Base-by-base conservation (phyloP, 345 rosid species). In the Cardamine resedifolia region DNA sequence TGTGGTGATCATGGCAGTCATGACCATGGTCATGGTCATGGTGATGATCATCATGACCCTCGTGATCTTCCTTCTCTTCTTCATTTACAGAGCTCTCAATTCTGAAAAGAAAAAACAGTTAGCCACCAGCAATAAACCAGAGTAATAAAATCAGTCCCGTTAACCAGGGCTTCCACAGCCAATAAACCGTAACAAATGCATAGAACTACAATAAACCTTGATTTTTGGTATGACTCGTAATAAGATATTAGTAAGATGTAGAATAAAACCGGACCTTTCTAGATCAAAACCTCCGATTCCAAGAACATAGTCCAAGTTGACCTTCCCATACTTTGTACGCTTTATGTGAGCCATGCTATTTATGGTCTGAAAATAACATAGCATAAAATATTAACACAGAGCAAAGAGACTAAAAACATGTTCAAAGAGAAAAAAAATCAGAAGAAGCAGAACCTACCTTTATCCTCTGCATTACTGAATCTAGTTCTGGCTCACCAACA, bases 231-330 rank as follows among this genome's bases (percentile, higher is more conserved):
- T 55, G 58, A 73, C 58, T 72, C 14, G 41, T 64, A 56, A 44
- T 31, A 73, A 18, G 58, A 64, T 6, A 34, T 58, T 10, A 30
- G 58, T 33, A 31, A 31, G 58, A 34, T n/a, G 16, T 34, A 34
- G 18, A 12, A 57, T 16, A 45, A 20, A 77, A 81, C 21, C 48
- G 10, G 39, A 94, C 96, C 97, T 88, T 81, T 89, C 98, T 71
- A 94, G 78, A 85, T 94, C 96, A 80, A 91, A 94, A 75, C 98
- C 97, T 64, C 98, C 96, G 75, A 94, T 87, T 52, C 98, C 96
- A 84, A 91, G 96, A 78, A 90, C 97, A 85, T 91, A 94, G 70
- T 88, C 98, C 83, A 91, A 79, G 89, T 94, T 90, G 79, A 94
- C 95, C 73, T 94, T 85, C 76, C 98, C 98, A 81, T 77, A 91